Conservation (phyloP, 192 early-diverging fungal species). For the Podila horticola region DNA sequence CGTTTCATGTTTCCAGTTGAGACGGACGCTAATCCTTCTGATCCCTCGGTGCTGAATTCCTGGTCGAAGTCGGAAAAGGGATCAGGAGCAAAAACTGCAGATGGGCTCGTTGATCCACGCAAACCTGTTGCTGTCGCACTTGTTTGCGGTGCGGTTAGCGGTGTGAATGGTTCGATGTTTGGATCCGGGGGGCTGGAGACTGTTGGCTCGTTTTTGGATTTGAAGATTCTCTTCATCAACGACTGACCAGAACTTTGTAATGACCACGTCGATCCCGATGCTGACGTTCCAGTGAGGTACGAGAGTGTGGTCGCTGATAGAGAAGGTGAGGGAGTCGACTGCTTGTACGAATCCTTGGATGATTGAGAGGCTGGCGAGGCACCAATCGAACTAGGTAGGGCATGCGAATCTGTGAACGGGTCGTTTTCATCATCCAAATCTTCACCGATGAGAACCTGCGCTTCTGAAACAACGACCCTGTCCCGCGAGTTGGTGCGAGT, state of each 20-base stretch:
- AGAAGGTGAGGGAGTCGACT: constrained; percentile 28
- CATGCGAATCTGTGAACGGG: constrained; percentile 46
- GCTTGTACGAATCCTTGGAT: background rate
- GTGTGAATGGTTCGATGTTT: background rate
- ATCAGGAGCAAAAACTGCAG: constrained; percentile 13
- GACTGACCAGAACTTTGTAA: constrained; percentile 44
- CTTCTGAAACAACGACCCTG: constrained; percentile 35
- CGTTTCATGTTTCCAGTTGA: constrained; percentile 26
- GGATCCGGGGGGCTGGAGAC: background rate
- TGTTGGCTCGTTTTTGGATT: constrained; percentile 26
- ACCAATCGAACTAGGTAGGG: constrained; percentile 4
- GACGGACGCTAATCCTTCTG: background rate
- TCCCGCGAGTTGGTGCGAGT: constrained; percentile 9
- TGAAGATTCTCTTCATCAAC: constrained; percentile 50
- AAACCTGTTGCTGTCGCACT: background rate
- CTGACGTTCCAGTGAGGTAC: constrained; percentile 34
- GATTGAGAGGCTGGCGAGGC: background rate
- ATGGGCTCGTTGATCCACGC: constrained; percentile 2
- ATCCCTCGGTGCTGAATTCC: background rate
- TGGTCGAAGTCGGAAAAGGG: constrained; percentile 42
- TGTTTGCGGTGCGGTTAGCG: background rate
- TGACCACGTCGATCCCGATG: constrained; percentile 44
- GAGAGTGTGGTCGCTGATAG: constrained; percentile 22
- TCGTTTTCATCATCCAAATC: constrained; percentile 37
- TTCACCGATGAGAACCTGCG: constrained; percentile 45